phyloP scores from a whole-genome alignment of 805 yeast species.

The Candida sanyiensis region DNA sequence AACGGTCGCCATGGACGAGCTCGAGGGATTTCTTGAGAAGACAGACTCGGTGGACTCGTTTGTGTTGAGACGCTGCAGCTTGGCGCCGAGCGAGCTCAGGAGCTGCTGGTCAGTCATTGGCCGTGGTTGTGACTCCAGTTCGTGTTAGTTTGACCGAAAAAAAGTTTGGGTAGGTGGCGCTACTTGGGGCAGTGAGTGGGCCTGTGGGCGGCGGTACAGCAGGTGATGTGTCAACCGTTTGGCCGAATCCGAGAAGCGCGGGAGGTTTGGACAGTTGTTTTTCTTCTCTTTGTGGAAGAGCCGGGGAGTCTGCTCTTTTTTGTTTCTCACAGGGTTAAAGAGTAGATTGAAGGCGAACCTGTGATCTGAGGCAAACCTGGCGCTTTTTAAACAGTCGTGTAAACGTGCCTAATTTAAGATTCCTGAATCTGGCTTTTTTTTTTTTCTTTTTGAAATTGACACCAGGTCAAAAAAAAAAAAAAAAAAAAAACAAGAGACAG shows the following conservation, averaged over 20 bases:
- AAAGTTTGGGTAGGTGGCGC: neutral
- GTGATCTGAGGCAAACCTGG: no score
- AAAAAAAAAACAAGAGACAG: neutral
- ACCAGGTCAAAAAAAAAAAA: neutral
- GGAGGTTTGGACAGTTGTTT: no score
- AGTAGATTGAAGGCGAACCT: no score
- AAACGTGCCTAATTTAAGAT: neutral
- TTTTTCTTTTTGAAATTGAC: neutral
- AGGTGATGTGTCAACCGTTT: no score
- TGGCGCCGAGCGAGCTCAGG: slow-evolving; percentile 9
- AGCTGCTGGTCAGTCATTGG: slow-evolving; percentile 8
- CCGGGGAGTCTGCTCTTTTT: no score
- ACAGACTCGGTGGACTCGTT: slow-evolving; percentile 21
- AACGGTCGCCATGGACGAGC: slow-evolving; percentile 20
- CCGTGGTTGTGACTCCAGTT: neutral
- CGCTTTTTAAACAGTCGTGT: no score
- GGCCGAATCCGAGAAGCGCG: no score
- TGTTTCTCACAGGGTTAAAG: no score
- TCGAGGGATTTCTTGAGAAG: slow-evolving; percentile 24
- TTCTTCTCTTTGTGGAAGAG: neutral
- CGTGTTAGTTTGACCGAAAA: neutral
- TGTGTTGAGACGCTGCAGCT: slow-evolving; percentile 19
- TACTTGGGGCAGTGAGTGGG: no score
- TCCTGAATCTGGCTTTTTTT: neutral
- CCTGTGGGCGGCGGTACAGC: no score